Base-by-base conservation (phyloP, 768 basidiomycete genomes). In the Neoboletus magnificus region DNA sequence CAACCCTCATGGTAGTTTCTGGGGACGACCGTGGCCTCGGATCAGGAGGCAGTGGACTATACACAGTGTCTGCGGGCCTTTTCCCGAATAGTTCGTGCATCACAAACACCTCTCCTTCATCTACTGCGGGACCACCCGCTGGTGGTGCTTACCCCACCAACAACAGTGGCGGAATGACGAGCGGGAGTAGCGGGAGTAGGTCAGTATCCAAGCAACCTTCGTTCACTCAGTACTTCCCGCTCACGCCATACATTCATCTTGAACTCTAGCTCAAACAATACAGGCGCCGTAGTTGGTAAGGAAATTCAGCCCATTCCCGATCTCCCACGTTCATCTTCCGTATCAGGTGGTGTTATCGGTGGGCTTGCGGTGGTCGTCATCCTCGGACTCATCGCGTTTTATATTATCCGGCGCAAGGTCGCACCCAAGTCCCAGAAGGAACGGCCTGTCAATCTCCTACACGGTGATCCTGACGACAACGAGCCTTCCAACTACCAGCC, bases 41-140 rank as follows among this genome's bases (percentile, higher is more conserved):
- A 3, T 77, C 79, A 1, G 91, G 79, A 15, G 91, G 91, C 12
- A 89, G 87, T 65, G 74, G 71, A 7, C 65, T 76, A 2, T 80
- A 79, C 58, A 80, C 78, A n/a, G 80, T 91, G 35, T 73, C 77
- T 55, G 73, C 76, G 25, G 82, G 85, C 1, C 66, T 74, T 15
- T 67, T 76, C 55, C 79, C 77, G 60, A 74, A 81, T 56, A 73
- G 66, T 43, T 78, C 74, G 2, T 93, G 90, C 63, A 66, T 91
- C 45, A 80, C 75, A 41, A 66, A 71, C 42, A 69, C 59, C 15
- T 90, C 88, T 48, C 90, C 90, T 0, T 89, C 86, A 48, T 90
- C 90, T 5, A 93, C 90, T 2, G 79, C 87, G 11, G 89, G 87
- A 3, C 76, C 73, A 52, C 88, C 90, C 7, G 90, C 90, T 22